Conservation (phyloP, 495 filamentous ascomycete genomes). For the Penicillium argentinense region DNA sequence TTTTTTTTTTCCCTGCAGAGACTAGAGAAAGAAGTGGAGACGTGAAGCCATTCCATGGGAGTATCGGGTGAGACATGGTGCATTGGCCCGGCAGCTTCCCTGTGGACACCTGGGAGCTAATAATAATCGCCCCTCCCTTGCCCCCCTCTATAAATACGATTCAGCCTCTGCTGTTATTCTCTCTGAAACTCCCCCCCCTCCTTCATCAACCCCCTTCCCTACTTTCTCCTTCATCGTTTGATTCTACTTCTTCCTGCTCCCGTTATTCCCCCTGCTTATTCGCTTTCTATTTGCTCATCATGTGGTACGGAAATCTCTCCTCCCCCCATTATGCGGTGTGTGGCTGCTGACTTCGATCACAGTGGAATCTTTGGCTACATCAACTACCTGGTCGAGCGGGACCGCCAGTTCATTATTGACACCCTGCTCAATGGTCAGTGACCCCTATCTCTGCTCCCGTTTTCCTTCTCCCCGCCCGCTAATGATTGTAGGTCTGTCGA, state of each 20-base stretch:
- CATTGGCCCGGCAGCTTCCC: constrained; percentile 16
- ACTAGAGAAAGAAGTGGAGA: background rate
- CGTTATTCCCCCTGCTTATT: constrained; percentile 1
- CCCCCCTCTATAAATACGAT: constrained; percentile 31
- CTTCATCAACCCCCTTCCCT: constrained; percentile 1
- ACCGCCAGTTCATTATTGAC: constrained; percentile 89
- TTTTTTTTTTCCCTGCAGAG: background rate
- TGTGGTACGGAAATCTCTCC: too few species aligned
- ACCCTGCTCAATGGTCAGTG: constrained; percentile 90
- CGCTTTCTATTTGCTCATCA: constrained; percentile 20
- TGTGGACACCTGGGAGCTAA: constrained; percentile 7
- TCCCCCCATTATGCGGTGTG: constrained; percentile 44
- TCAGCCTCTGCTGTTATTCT: constrained; percentile 3
- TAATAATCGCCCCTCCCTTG: constrained; percentile 22
- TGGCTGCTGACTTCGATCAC: constrained; percentile 9
- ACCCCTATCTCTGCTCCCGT: background rate
- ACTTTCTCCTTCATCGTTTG: constrained; percentile 5
- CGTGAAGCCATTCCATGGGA: background rate
- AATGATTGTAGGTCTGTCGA: constrained; percentile 61
- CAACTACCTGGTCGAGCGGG: constrained; percentile 88
- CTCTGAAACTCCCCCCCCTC: constrained; percentile 2
- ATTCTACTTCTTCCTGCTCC: constrained; percentile 1
- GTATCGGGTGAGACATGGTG: constrained; percentile 10
- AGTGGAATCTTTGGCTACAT: constrained; percentile 99
- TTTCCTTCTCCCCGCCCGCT: background rate